Evolutionary conservation across 2,329 filamentous ascomycete species (phyloP).

Genomic region (Hypoxylon sp.): DNA sequence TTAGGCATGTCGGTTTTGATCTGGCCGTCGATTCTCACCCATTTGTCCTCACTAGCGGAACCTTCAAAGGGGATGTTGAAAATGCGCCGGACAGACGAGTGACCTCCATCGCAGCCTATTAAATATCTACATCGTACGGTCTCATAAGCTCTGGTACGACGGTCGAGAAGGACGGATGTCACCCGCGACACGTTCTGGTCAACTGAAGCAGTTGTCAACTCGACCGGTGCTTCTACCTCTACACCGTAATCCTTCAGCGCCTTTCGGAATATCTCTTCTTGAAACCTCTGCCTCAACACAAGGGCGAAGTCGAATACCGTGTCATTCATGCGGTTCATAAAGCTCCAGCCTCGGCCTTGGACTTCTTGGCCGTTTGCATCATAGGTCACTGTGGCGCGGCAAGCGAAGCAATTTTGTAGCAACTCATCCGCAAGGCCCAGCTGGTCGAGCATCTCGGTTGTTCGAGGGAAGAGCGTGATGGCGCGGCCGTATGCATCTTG

Average conservation of each 20-base stretch:
- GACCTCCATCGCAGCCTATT: slow-evolving; percentile 67
- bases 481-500: slow-evolving; percentile 69
- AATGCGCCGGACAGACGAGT: slow-evolving; percentile 62
- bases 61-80: slow-evolving; percentile 66
- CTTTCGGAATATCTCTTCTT: slow-evolving; percentile 66
- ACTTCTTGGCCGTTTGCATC: slow-evolving; percentile 61
- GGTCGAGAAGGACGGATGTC: slow-evolving; percentile 28
- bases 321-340: slow-evolving; percentile 68
- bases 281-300: slow-evolving; percentile 69
- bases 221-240: slow-evolving; percentile 56
- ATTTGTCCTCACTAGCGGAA: slow-evolving; percentile 64
- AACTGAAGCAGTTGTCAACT: slow-evolving; percentile 57
- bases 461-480: slow-evolving; percentile 67
- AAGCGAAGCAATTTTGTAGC: slow-evolving; percentile 67
- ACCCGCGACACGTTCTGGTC: slow-evolving; percentile 52
- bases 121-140: slow-evolving; percentile 60
- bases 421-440: slow-evolving; percentile 65
- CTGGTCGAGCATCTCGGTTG: slow-evolving; percentile 67
- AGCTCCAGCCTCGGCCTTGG: slow-evolving; percentile 64
- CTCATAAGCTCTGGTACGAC: slow-evolving; percentile 9
- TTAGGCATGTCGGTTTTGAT: slow-evolving; percentile 66
- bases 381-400: slow-evolving; percentile 65
- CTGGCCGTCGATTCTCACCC: slow-evolving; percentile 68
- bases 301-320: slow-evolving; percentile 67
- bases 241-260: slow-evolving; percentile 54